Conservation (phyloP, 345 rosid species). For the Salix brachista region DNA sequence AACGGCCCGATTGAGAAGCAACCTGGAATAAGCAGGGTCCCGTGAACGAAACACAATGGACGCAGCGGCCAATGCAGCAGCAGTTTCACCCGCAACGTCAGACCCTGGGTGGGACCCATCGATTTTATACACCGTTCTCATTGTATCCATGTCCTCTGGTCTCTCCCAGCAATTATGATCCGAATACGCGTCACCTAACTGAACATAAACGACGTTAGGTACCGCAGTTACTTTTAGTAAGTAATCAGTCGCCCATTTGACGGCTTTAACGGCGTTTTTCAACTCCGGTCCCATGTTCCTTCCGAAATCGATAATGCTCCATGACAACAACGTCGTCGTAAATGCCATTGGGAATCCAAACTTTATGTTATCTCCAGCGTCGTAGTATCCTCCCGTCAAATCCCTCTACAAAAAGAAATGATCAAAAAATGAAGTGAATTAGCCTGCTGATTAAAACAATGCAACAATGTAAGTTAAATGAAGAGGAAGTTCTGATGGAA, state of each 20-base stretch:
- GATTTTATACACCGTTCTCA: slow-evolving; percentile 24
- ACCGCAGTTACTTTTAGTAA: slow-evolving; percentile 26
- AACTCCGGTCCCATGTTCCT: slow-evolving; percentile 32
- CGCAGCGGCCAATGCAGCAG: slow-evolving; percentile 37
- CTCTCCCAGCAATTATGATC: slow-evolving; percentile 38
- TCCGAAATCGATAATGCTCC: slow-evolving; percentile 35
- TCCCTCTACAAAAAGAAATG: slow-evolving; percentile 14
- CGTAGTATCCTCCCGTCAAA: slow-evolving; percentile 34
- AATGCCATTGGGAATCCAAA: slow-evolving; percentile 38
- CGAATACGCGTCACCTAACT: slow-evolving; percentile 31
- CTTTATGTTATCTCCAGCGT: slow-evolving; percentile 36
- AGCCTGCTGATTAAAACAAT: background rate
- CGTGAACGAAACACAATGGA: slow-evolving; percentile 33
- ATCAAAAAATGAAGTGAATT: background rate
- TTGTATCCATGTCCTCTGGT: slow-evolving; percentile 37
- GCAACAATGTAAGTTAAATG: background rate
- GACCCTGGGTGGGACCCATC: slow-evolving; percentile 30
- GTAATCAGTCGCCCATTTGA: slow-evolving; percentile 33
- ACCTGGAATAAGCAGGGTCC: slow-evolving; percentile 25
- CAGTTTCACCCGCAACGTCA: slow-evolving; percentile 36
- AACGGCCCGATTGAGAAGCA: slow-evolving; percentile 35
- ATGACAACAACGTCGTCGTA: slow-evolving; percentile 28
- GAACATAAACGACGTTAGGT: slow-evolving; percentile 29
- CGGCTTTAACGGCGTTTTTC: slow-evolving; percentile 26
- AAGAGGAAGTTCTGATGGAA: background rate